Evolutionary conservation across 1,284 basidiomycete species (phyloP), one percentile per base, ranked within the genome.

Genomic region (Cutaneotrichosporon arboriforme): DNA sequence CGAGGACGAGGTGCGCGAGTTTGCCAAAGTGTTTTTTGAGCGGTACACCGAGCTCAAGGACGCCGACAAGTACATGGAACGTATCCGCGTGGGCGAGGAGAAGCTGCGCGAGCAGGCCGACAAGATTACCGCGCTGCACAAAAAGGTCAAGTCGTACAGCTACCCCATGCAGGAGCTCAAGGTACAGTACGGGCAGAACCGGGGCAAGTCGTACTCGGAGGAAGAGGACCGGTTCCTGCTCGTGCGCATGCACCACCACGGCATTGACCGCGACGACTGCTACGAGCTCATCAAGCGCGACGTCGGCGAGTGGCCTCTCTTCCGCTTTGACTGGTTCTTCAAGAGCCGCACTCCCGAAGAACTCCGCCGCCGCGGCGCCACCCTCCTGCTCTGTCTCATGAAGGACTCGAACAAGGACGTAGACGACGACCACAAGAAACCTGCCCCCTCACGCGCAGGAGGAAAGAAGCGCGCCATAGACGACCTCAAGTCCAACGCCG

Each of bases 311-410:
- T 94, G 91, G 76, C 90, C 91, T 0, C 86, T 92, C n/a, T 98
- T 98, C 78, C 80, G 91, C 36, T 96, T 97, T 65, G 92, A 97
- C 70, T 97, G 93, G 93, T 98, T 97, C 79, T 90, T 98, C 81
- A 97, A 97, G 79, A 90, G 87, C 59, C 79, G 96, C 49, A 92
- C 89, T 21, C 86, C 90, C 10, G 85, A 90, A 66, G 96, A 99
- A 77, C 78, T 99, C 57, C 84, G 87, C 63, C 79, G 94, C 62
- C 78, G 96, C 51, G 97, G 92, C 64, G 88, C 87, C 63, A 97
- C 94, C 8, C 73, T 98, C 37, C 69, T 97, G 37, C 81, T 85
- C 14, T 87, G 97, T 82, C 88, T 97, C 57, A 86, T 92, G 77
- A 96, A 96, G 79, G 92, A 94, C 73, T n/a, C n/a, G n/a, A 71